Base-by-base conservation (phyloP, 2,329 filamentous ascomycete species). In the Sarocladium brachiariae region DNA sequence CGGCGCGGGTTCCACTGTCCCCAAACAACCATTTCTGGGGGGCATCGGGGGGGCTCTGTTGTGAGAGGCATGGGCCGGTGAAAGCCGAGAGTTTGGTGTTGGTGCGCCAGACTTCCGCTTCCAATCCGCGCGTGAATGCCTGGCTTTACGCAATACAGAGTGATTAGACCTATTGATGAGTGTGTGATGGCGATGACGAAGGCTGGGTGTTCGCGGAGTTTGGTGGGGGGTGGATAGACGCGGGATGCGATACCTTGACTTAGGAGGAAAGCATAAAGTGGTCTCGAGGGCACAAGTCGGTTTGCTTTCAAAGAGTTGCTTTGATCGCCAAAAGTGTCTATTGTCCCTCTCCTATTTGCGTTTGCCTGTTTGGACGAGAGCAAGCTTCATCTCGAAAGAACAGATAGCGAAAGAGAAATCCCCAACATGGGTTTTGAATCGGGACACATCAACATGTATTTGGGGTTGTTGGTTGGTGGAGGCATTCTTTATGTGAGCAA, bases 371-470 rank as follows among this genome's bases (percentile, higher is more conserved):
- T n/a, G n/a, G 46, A 38, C 13, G 5, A n/a, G 24, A 5, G 46
- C 38, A 25, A 23, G 27, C 27, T 30, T 30, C 7, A 30, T 30
- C 27, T 30, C 7, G 27, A 7, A 30, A 30, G 27, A 13, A 30
- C 7, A 30, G 27, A 7, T 7, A 13, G 13, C 33, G 25, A 13
- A 23, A 39, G 27, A 16, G n/a, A 25, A 23, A 51, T 33, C 16
- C 35, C 16, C 35, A 39, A 19, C 41, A 66, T 65, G 64, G 56
- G 55, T 41, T 37, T 65, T 35, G 53, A 63, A 50, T 34, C 63
- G 27, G 58, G 60, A 53, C 70, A 73, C 49, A 49, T 74, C 41
- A 62, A 64, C 56, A 55, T 68, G 47, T 75, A 71, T 65, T 58
- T 73, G 45, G 69, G 64, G 41, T 35, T 70, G 21, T 47, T 71